Conservation (phyloP, 2,329 filamentous ascomycete genomes). For the Trichoderma sp. region DNA sequence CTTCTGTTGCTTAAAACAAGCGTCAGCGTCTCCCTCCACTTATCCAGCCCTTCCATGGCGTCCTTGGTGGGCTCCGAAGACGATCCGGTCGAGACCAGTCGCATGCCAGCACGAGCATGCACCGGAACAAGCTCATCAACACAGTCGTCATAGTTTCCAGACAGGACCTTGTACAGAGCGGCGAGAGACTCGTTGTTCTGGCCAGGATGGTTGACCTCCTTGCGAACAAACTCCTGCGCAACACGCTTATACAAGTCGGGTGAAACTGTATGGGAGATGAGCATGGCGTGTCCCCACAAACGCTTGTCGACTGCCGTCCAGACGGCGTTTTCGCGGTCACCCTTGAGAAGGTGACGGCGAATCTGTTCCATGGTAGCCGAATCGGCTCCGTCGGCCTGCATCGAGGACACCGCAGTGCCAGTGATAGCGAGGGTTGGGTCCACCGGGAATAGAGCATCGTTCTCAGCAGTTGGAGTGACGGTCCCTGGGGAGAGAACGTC, state of each 20-base stretch:
- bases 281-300: constrained; percentile 93
- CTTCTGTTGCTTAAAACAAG: constrained; percentile 89
- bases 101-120: constrained; percentile 87
- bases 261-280: constrained; percentile 78
- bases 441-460: constrained; percentile 35
- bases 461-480: constrained; percentile 34
- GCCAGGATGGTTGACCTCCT: constrained; percentile 83
- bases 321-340: constrained; percentile 86
- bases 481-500: constrained; percentile 68
- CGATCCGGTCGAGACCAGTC: constrained; percentile 79
- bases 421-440: constrained; percentile 36
- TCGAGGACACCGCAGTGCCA: constrained; percentile 39
- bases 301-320: constrained; percentile 93
- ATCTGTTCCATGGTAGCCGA: constrained; percentile 70
- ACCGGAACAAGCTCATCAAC: constrained; percentile 93
- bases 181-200: constrained; percentile 85
- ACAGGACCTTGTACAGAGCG: constrained; percentile 89
- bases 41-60: constrained; percentile 81
- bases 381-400: constrained; percentile 69
- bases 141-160: constrained; percentile 90
- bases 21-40: constrained; percentile 88
- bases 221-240: constrained; percentile 90
- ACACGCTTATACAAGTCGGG: constrained; percentile 89
- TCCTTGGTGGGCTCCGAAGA: constrained; percentile 66
- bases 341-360: constrained; percentile 71